phyloP scores from a whole-genome alignment of 208 protist species.

The Crithidia fasciculata region DNA sequence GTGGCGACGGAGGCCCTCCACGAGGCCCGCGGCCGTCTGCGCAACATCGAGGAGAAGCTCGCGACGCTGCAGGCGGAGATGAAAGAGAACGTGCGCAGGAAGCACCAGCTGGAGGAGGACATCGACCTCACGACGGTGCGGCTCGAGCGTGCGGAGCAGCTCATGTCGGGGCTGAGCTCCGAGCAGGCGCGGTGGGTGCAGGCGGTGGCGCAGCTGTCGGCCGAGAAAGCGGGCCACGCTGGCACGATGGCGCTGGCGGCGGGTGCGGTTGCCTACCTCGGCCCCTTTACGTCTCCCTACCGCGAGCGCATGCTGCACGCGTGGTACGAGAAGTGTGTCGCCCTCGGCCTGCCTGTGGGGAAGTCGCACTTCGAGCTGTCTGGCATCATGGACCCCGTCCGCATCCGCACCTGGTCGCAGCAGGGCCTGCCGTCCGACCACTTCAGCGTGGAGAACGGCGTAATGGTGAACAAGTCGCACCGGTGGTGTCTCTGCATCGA shows the following conservation, averaged over 20 bases:
- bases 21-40: conserved; percentile 71
- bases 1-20: conserved; percentile 76
- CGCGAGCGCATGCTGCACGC: conserved; percentile 70
- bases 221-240: conserved; percentile 61
- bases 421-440: conserved; percentile 94
- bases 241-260: conserved; percentile 88
- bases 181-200: conserved; percentile 85
- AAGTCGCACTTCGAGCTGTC: conserved; percentile 76
- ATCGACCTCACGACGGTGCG: conserved; percentile 92
- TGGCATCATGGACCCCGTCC: conserved; percentile 92
- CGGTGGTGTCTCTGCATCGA: conserved; percentile 96
- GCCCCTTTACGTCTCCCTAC: conserved; percentile 90
- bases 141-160: conserved; percentile 88
- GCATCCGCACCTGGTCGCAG: conserved; percentile 94
- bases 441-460: conserved; percentile 94
- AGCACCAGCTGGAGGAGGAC: conserved; percentile 92
- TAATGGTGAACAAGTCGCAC: conserved; percentile 86
- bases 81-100: conserved; percentile 88
- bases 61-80: conserved; percentile 77
- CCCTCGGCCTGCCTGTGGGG: conserved; percentile 74
- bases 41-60: conserved; percentile 89
- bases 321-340: conserved; percentile 77
- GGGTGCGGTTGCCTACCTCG: conserved; percentile 93
- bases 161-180: conserved; percentile 88
- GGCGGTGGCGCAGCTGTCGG: conserved; percentile 69